A percentile compares a stretch with the other conserved stretches of the same genome.
Evolutionary conservation across 2,329 filamentous ascomycete species (phyloP).

Genomic region (Paracoccidioides brasiliensis): DNA sequence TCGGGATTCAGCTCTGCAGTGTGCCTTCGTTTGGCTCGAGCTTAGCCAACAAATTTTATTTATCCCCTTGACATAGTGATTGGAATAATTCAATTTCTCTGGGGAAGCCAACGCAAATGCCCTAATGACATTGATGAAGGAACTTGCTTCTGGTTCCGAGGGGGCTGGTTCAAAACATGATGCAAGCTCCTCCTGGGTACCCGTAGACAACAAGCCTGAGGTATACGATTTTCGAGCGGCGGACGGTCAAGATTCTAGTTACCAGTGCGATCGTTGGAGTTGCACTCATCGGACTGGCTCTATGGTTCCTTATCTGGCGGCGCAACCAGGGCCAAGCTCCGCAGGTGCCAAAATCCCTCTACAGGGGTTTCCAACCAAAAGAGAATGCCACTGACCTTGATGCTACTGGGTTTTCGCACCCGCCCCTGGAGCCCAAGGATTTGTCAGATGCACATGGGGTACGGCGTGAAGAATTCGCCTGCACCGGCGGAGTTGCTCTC

Average conservation of each 20-base stretch:
- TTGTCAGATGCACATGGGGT: too few relatives aligned
- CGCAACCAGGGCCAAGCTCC: not conserved
- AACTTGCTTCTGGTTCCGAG: too few relatives aligned
- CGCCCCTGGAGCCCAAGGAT: not conserved
- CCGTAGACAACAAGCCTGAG: too few relatives aligned
- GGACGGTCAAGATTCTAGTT: too few relatives aligned
- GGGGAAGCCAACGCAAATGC: too few relatives aligned
- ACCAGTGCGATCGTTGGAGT: not conserved
- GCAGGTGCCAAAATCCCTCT: not conserved
- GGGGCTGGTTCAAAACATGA: too few relatives aligned
- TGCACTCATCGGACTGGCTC: not conserved
- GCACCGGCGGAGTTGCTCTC: not conserved
- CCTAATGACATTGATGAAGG: too few relatives aligned
- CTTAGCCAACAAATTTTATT: not conserved
- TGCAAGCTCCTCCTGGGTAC: too few relatives aligned
- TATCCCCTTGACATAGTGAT: not conserved
- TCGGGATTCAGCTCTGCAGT: not conserved
- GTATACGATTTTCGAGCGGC: too few relatives aligned
- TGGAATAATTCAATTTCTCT: constrained; percentile 6
- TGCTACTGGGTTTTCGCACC: not conserved
- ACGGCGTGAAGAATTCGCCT: not conserved
- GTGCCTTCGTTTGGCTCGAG: not conserved
- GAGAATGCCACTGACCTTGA: not conserved
- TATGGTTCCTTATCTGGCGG: constrained; percentile 2
- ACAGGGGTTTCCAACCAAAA: not conserved